Base-by-base conservation (phyloP, 768 basidiomycete species). In the Phanerochaete sordida region DNA sequence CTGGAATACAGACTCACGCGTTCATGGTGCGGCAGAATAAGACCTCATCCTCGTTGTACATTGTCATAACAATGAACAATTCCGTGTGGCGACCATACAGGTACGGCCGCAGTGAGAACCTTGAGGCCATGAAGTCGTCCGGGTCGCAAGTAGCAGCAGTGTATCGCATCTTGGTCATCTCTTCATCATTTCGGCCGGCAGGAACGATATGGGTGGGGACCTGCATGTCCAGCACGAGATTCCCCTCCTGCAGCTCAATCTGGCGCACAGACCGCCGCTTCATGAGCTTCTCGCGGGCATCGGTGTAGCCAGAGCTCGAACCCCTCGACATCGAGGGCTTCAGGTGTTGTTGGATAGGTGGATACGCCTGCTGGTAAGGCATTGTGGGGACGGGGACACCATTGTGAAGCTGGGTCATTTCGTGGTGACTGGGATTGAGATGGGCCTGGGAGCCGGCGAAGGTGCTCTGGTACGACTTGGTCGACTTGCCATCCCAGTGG, bases 41-140 rank as follows among this genome's bases (percentile, higher is more conserved):
- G 9, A 86, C 77, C 69, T 92, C 90, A 68, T 92, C 91, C 76
- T 97, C 94, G 71, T 95, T 95, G 72, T 92, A 92, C 93, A 96
- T 95, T 46, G 94, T 96, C 86, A 96, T 91, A 44, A 95, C 93
- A 66, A 97, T 92, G 75, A 96, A 95, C 15, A 97, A 80, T 74
- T 96, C 95, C 9, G 94, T 96, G 56, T 87, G 81, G 56, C 94
- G 87, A 58, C 85, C 84, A 66, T 84, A 83, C 0, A 94, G 80
- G 72, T 87, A 94, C 4, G 85, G 93, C 24, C 93, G 79, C 24
- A 95, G 81, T 6, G 90, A 85, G 72, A 91, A 93, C 62, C 86
- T 85, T 48, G 79, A 84, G 28, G 81, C 72, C 84, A 90, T 86
- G 73, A 94, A 95, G 50, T 93, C 86, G 68, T 95, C 91, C 6